Base-by-base conservation (phyloP, 345 rosid genomes). In the Populus tremula region DNA sequence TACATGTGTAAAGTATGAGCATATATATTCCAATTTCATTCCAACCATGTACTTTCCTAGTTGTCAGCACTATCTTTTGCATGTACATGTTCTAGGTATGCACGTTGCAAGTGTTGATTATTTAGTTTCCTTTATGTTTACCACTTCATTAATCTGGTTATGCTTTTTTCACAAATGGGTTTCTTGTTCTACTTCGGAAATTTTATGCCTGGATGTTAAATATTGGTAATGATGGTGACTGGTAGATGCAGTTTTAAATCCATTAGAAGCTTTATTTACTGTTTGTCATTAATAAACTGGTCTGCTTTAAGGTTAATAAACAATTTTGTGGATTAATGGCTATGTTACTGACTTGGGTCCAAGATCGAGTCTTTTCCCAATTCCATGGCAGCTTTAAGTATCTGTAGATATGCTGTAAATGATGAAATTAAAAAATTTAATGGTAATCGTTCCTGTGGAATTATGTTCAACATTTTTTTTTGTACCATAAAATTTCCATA, bases 401-500 rank as follows among this genome's bases (percentile, higher is more conserved):
- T 53, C 23, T 53, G 59, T 53, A 53, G 59, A 18, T 18, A 53
- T 53, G 23, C 23, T 2, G 2, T 53, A 21, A 1, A 20, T 53
- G 3, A 17, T 53, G 59, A 53, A 53, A 18, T n/a, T 53, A 10
- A 20, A 35, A 72, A 38, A 38, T 38, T 23, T 10, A 62, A 21
- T 75, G 70, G 49, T 72, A 74, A 61, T 47, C 72, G 35, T 39
- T 50, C 12, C 6, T 2, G 4, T 41, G 27, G 18, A 33, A 54
- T 73, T 54, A 50, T 27, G 25, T 70, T 41, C 49, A 67, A 36
- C 39, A 49, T 41, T 47, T 76, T 68, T 20, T 33, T 21, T 43
- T 65, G 20, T 66, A 23, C 12, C 68, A 39, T 68, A 54, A 38
- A 23, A 64, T 45, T 84, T 35, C 49, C 36, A 27, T 74, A 45